Base-by-base conservation (phyloP, 2,329 filamentous ascomycete species). In the Neopestalotiopsis sp. region DNA sequence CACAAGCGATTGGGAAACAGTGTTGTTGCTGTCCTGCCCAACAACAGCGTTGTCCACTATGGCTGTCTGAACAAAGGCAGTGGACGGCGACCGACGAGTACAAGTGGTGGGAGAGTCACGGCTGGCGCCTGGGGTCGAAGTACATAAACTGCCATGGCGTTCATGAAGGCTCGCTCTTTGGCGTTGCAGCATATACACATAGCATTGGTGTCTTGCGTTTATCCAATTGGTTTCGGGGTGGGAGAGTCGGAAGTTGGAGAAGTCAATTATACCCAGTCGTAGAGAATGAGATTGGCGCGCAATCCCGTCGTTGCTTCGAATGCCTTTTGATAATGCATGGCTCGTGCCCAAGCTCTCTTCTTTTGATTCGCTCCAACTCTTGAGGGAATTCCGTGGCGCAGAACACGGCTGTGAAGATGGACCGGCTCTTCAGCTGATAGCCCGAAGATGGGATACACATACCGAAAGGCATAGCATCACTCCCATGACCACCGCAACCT, bases 1-100 rank as follows among this genome's bases (percentile, higher is more conserved):
- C 92, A 97, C 80, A 98, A 98, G 85, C 86, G 96, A 73, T 88
- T 99, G 72, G 95, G 95, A 1, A 92, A 94, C 1, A 97, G 93
- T 79, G 96, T 97, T 20, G 92, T 98, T 70, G 91, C 95, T 56
- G 95, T 98, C 13, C 87, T 96, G 81, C 94, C 95, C 6, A 93
- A 97, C 82, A 94, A 90, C 78, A 87, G 86, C 32, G 92, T 94
- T 17, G 91, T 96, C 70, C 93, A 96, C 84, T 93, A 95, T 77
- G 93, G 92, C 32, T 96, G 93, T 81, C 84, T 93, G 74, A 83
- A 81, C n/a, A 78, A 74, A 76, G 69, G 78, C 78, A 59, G 73
- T 74, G 66, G 71, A 73, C 67, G 73, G 76, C 30, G 59, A 40
- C 74, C 79, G 73, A 71, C 79, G 76, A 67, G 79, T 72, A 71